These are phyloP conservation scores for Aeminium ludgeri DNA, from an alignment of 495 filamentous ascomycete genomes.

Conservation along the genomic window DNA sequence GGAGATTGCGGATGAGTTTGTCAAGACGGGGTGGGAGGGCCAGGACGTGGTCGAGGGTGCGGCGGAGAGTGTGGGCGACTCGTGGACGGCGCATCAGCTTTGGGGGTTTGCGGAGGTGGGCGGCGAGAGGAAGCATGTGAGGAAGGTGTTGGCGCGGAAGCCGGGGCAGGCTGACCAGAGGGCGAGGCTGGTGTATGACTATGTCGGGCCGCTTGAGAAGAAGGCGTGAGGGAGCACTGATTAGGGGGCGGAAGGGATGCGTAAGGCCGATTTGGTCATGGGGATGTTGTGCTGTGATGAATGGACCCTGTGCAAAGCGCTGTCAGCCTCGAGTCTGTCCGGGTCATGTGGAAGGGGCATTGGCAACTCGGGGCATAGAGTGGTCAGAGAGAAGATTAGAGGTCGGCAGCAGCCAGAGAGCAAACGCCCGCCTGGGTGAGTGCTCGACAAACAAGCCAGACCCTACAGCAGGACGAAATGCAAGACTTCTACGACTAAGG, in stretches of 20 bases:
- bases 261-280: no score
- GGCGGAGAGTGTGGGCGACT: constrained; percentile 37
- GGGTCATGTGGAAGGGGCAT: no score
- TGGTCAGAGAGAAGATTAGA: constrained; percentile 19
- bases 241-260: no score
- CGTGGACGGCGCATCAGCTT: constrained; percentile 46
- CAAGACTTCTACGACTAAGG: constrained; percentile 15
- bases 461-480: constrained; percentile 1
- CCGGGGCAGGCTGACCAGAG: constrained; percentile 37
- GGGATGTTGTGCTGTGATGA: no score
- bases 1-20: constrained; percentile 24
- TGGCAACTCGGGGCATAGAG: neutral
- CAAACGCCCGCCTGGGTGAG: constrained; percentile 7
- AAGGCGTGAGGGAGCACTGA: no score
- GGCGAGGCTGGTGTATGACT: constrained; percentile 63
- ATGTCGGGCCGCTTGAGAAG: constrained; percentile 1
- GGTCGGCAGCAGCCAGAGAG: constrained; percentile 11
- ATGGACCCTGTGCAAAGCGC: no score
- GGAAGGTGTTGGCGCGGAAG: constrained; percentile 51
- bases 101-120: constrained; percentile 47
- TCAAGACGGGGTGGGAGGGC: constrained; percentile 35
- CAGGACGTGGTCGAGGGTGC: constrained; percentile 37
- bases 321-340: no score
- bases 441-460: constrained; percentile 1
- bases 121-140: constrained; percentile 46